Conservation (phyloP, 208 protist genomes). For the Crithidia thermophila region DNA sequence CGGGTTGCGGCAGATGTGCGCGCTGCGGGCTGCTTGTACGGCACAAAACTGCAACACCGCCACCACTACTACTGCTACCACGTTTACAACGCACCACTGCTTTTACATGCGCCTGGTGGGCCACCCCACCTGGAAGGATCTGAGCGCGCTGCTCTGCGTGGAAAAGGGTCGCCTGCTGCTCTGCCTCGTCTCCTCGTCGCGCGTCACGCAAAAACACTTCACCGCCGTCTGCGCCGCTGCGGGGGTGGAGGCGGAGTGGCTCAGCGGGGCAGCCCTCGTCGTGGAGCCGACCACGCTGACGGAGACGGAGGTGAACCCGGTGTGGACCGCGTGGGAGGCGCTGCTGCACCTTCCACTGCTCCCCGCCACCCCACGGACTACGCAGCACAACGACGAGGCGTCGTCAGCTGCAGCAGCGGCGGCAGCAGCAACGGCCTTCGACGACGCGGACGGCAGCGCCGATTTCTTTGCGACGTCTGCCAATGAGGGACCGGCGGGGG, state of each 20-base stretch:
- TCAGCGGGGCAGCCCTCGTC: constrained; percentile 54
- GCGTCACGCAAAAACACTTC: constrained; percentile 61
- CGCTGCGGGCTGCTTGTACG: constrained; percentile 9
- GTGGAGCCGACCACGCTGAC: constrained; percentile 37
- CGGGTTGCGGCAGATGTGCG: constrained; percentile 22
- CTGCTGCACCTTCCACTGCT: constrained; percentile 55
- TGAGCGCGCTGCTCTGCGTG: constrained; percentile 53
- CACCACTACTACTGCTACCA: background rate
- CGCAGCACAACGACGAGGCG: background rate
- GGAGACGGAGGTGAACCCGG: constrained; percentile 44
- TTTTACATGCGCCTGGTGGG: constrained; percentile 46
- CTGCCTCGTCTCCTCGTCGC: constrained; percentile 62
- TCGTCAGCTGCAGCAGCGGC: background rate
- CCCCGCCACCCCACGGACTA: background rate
- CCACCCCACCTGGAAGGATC: constrained; percentile 58
- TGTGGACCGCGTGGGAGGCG: constrained; percentile 56
- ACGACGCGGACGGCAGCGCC: background rate
- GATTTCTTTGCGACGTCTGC: too few relatives aligned
- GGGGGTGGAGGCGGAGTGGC: constrained; percentile 48
- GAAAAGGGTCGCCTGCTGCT: constrained; percentile 60
- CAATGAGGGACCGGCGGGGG: too few relatives aligned
- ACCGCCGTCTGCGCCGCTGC: constrained; percentile 25
- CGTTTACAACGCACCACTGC: constrained; percentile 33
- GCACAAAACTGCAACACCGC: too few relatives aligned
- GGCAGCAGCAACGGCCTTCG: background rate